These are phyloP conservation scores for Xylariomycetidae sp. DNA, from an alignment of 2,329 filamentous ascomycete genomes.

Conservation along the genomic window DNA sequence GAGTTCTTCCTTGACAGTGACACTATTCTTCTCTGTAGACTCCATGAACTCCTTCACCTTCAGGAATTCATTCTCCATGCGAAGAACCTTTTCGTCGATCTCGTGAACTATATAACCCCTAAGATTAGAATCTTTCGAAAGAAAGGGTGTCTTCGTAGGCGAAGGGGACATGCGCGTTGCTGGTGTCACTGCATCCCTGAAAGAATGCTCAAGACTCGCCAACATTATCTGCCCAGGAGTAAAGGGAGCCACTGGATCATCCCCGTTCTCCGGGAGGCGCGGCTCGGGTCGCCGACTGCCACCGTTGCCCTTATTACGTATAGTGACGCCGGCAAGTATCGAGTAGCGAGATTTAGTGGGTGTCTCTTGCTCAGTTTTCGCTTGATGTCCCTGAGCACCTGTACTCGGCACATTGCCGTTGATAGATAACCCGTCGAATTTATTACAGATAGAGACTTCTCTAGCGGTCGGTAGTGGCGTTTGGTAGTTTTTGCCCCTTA, in stretches of 20 bases:
- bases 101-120: conserved; percentile 67
- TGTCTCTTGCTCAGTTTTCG: conserved; percentile 32
- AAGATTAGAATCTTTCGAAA: conserved; percentile 72
- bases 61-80: conserved; percentile 71
- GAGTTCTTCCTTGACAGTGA: conserved; percentile 68
- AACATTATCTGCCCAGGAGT: conserved; percentile 30
- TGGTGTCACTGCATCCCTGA: conserved; percentile 29
- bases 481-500: conserved; percentile 7
- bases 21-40: conserved; percentile 62
- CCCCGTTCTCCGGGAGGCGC: conserved; percentile 3
- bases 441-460: conserved; percentile 40
- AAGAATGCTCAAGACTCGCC: conserved; percentile 19
- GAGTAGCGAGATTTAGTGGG: conserved; percentile 16
- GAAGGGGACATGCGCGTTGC: conserved; percentile 34
- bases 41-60: conserved; percentile 69
- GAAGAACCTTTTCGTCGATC: conserved; percentile 68
- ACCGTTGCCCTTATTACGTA: conserved; percentile 16
- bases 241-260: conserved; percentile 25
- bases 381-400: conserved; percentile 40
- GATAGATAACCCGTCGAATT: conserved; percentile 36
- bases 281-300: conserved; percentile 7
- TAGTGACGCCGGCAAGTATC: conserved; percentile 20
- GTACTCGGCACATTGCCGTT: conserved; percentile 22
- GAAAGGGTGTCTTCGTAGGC: conserved; percentile 47
- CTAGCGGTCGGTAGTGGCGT: conserved; percentile 23